Evolutionary conservation across 2,329 filamentous ascomycete genomes (phyloP).

Genomic region (Aureobasidium mangrovei): DNA sequence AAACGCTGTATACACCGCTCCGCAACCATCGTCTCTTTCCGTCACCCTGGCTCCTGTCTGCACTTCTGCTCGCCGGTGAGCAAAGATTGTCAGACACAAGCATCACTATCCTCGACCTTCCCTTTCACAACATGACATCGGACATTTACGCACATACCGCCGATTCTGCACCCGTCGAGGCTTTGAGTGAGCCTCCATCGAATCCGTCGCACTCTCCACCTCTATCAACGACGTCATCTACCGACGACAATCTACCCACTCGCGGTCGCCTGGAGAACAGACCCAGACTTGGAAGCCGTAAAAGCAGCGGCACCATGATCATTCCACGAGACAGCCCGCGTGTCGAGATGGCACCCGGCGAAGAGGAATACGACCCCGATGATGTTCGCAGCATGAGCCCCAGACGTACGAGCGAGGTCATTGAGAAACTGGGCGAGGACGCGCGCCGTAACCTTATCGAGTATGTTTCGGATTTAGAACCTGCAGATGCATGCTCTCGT

Average conservation of each 20-base stretch:
- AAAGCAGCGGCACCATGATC: constrained; percentile 72
- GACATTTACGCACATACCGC: not conserved
- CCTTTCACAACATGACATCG: constrained; percentile 11
- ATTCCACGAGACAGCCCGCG: constrained; percentile 64
- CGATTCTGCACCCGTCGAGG: constrained; percentile 1
- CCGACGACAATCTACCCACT: not conserved
- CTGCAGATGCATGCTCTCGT: not conserved
- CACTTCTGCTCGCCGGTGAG: not conserved
- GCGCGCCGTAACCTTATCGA: constrained; percentile 58
- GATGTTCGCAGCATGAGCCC: constrained; percentile 95
- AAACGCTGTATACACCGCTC: constrained; percentile 2
- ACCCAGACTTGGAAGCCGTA: constrained; percentile 60
- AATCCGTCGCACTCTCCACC: constrained; percentile 4
- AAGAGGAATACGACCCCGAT: constrained; percentile 69
- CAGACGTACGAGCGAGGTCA: constrained; percentile 77
- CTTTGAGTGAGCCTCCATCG: constrained; percentile 4
- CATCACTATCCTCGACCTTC: not conserved
- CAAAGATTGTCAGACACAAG: not conserved
- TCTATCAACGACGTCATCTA: constrained; percentile 10
- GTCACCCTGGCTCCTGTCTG: not conserved
- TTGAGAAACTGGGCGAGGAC: constrained; percentile 77
- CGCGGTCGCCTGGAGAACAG: constrained; percentile 4
- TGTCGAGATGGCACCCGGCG: constrained; percentile 54
- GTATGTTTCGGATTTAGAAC: constrained; percentile 36
- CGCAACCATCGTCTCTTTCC: not conserved